Evolutionary conservation across 2,329 filamentous ascomycete species (phyloP), one percentile per base, ranked within the genome.

Genomic region (Aspergillus arachidicola): DNA sequence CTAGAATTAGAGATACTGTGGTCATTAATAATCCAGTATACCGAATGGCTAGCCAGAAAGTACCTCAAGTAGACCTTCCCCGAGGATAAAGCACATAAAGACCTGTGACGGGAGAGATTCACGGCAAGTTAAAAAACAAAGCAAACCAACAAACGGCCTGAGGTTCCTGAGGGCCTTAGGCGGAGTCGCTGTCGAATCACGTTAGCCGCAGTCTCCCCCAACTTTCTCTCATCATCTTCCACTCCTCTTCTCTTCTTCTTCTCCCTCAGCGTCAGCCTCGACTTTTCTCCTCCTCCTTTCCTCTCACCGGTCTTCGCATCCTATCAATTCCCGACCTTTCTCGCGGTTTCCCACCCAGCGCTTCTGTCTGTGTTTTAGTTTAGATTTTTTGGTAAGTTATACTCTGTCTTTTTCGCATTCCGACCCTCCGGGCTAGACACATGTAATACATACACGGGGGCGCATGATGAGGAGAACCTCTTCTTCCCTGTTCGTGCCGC

Each of bases 111-210:
- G 59, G 51, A 58, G 45, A 38, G 12, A 57, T 38, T 43, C 59
- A 57, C 59, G 59, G 59, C 59, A 61, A 57, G n/a, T 41, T 54
- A 36, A 54, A 54, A 54, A 54, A 26, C 21, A 36, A 14, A 54
- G n/a, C 30, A 34, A 54, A 54, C 51, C 19, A 55, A n/a, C 16
- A 6, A 55, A 55, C n/a, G n/a, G 51, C 51, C 32, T 30, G 23
- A 16, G 51, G 32, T 55, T 41, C 51, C 53, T 45, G 45, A 58
- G 41, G 43, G 51, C 56, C 55, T 57, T 59, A 63, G 64, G 66
- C 62, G 64, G 66, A 65, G 60, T 32, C 62, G 34, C 60, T 34
- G 64, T 62, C 66, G 61, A 64, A 68, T 66, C 66, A 67, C 55
- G 43, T 60, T 54, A 51, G 26, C 48, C 32, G 64, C 50, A 59